These are phyloP conservation scores for Umbelopsis sp. DNA, from an alignment of 192 early-diverging fungal genomes.

Conservation along the genomic window DNA sequence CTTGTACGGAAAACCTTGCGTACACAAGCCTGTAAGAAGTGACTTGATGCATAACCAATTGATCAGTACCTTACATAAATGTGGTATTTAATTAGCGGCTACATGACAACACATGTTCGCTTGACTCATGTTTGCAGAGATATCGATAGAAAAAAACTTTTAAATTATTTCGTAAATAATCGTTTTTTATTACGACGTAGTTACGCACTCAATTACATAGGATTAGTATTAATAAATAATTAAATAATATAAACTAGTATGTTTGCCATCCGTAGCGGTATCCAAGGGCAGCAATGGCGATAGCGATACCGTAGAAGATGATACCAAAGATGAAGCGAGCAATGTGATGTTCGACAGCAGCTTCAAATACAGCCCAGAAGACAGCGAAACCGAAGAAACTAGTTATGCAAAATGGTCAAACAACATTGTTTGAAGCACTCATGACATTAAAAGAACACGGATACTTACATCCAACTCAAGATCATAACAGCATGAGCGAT, in stretches of 20 bases:
- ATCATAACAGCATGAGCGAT: constrained; percentile 38
- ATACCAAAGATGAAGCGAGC: constrained; percentile 21
- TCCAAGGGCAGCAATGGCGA: constrained; percentile 10
- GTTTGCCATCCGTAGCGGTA: not conserved
- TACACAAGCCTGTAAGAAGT: no score
- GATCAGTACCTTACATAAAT: no score
- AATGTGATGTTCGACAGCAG: constrained; percentile 20
- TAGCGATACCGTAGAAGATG: constrained; percentile 19
- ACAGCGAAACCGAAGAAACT: constrained; percentile 25
- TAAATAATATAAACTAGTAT: not conserved
- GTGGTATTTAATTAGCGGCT: no score
- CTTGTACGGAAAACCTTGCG: no score
- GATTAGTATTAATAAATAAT: not conserved
- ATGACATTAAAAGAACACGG: no score
- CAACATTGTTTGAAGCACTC: no score
- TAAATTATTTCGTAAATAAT: no score
- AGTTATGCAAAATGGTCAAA: not conserved
- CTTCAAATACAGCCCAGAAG: constrained; percentile 24
- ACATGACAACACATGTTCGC: no score
- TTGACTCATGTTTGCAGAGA: no score
- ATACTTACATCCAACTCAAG: constrained; percentile 44
- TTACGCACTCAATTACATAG: not conserved
- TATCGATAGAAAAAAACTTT: no score
- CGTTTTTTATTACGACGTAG: not conserved
- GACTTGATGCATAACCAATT: no score